phyloP scores from a whole-genome alignment of 345 rosid species.

The Eucalyptus cladocalyx region DNA sequence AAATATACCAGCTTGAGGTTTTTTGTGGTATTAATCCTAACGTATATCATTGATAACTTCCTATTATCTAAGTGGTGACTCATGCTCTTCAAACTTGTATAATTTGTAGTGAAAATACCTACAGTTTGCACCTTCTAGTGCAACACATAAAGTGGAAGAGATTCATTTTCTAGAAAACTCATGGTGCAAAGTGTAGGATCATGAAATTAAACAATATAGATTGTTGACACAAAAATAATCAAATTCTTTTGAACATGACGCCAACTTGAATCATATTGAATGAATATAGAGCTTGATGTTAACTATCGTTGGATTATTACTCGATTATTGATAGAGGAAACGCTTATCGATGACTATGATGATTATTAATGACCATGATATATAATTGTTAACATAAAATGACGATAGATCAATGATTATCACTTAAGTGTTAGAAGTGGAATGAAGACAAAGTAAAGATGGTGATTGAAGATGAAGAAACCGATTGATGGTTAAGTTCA shows the following conservation, averaged over 20 bases:
- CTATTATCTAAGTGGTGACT: no score
- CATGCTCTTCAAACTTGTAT: no score
- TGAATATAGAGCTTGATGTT: background rate
- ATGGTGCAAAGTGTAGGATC: background rate
- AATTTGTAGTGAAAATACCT: background rate
- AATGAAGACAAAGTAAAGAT: background rate
- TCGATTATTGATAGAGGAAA: no score
- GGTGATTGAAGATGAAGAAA: background rate
- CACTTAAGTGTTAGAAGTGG: background rate
- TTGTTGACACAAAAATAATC: background rate
- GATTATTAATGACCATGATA: background rate
- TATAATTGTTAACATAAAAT: no score
- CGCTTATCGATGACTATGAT: no score
- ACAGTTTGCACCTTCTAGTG: background rate
- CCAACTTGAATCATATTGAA: background rate
- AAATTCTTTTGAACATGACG: background rate
- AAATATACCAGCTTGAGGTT: fast-evolving
- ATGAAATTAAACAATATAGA: background rate
- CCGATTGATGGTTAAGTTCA: background rate
- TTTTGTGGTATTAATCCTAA: no score
- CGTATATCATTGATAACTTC: no score
- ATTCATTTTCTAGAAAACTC: background rate
- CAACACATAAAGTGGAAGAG: background rate
- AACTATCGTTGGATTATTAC: no score
- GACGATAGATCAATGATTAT: background rate